phyloP scores from a whole-genome alignment of 495 filamentous ascomycete genomes.

The Elasticomyces elasticus region DNA sequence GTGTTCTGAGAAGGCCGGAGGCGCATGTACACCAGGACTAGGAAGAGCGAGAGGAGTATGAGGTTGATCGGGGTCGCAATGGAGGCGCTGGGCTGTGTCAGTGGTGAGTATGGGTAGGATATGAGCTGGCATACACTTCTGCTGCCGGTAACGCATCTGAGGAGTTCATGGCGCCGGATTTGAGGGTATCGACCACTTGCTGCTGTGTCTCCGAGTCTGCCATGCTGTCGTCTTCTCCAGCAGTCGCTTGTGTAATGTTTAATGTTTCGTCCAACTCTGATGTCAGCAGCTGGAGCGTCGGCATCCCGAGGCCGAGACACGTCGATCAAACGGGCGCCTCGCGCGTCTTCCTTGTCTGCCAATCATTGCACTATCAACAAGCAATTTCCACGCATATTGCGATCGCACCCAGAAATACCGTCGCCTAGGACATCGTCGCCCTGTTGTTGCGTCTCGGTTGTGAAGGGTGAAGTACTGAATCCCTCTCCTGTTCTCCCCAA shows the following conservation, averaged over 20 bases:
- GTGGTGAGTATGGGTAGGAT: too few species aligned
- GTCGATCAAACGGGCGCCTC: background rate
- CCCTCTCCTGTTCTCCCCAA: background rate
- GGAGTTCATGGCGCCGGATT: constrained; percentile 2
- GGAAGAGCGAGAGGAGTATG: constrained; percentile 33
- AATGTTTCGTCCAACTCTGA: background rate
- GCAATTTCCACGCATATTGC: background rate
- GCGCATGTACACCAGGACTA: constrained; percentile 41
- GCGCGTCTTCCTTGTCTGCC: background rate
- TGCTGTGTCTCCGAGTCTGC: background rate
- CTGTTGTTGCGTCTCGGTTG: background rate
- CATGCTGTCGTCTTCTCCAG: background rate
- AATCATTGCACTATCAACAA: background rate
- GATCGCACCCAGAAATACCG: background rate
- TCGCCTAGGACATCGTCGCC: background rate
- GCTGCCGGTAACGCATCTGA: constrained; percentile 6
- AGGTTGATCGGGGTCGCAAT: constrained; percentile 30
- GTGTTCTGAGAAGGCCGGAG: constrained; percentile 37
- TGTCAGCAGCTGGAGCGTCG: background rate
- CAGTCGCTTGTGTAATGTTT: background rate
- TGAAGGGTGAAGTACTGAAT: background rate
- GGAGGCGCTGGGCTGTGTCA: constrained; percentile 16
- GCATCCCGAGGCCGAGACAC: background rate
- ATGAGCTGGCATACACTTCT: constrained; percentile 9
- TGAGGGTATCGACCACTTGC: background rate